A percentile compares a stretch with the other conserved stretches of the same genome.
Conservation (phyloP, 2,329 filamentous ascomycete genomes). For the Massarina eburnea region DNA sequence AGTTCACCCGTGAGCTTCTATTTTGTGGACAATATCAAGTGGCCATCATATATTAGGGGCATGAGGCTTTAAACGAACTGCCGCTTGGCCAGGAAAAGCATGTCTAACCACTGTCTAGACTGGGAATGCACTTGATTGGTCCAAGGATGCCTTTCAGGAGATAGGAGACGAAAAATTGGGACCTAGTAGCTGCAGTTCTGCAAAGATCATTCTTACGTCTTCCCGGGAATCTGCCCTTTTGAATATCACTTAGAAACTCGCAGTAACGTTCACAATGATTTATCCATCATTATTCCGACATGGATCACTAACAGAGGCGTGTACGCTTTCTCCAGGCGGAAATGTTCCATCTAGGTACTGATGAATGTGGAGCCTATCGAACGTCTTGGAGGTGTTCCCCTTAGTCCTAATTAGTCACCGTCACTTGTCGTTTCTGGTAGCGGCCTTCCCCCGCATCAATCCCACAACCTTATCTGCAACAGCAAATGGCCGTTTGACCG, state of each 20-base stretch:
- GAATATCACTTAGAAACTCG: not conserved
- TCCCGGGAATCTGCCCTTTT: not conserved
- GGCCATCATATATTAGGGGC: not conserved
- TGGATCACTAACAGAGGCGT: too few relatives aligned
- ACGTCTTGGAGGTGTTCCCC: not conserved
- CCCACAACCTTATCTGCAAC: not conserved
- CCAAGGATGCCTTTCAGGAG: not conserved
- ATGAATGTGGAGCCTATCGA: not conserved
- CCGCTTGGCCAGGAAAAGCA: constrained; percentile 2
- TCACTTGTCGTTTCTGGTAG: not conserved
- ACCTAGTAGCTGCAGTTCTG: not conserved
- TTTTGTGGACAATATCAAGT: not conserved
- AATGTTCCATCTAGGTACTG: too few relatives aligned
- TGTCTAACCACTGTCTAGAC: not conserved
- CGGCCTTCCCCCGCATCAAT: not conserved
- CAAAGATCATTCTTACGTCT: not conserved
- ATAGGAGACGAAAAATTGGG: not conserved
- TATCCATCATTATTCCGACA: too few relatives aligned
- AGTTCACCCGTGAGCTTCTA: not conserved
- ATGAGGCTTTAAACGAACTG: not conserved
- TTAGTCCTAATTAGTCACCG: not conserved
- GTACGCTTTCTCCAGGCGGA: too few relatives aligned
- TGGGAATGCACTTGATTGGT: not conserved
- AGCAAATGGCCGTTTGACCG: not conserved
- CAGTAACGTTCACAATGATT: not conserved